Evolutionary conservation across 2,329 filamentous ascomycete genomes (phyloP).

Genomic region (Colletotrichum echinochloae): DNA sequence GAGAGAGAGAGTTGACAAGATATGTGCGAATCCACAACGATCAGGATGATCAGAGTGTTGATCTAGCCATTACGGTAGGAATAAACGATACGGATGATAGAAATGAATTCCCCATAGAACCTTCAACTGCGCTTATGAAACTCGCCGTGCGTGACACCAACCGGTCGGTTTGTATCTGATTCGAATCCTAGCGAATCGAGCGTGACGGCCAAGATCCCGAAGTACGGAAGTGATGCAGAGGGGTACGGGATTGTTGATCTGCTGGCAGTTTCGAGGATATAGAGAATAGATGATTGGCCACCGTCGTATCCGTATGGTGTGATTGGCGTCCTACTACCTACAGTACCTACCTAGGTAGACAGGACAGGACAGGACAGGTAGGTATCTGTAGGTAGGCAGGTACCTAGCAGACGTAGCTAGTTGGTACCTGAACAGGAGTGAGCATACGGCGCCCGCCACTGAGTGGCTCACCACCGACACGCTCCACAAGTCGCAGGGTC

Average conservation of each 20-base stretch:
- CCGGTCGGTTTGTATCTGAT: not conserved
- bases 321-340: too few relatives aligned
- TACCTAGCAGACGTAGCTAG: too few relatives aligned
- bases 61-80: not conserved
- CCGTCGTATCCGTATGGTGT: not conserved
- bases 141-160: not conserved
- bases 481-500: too few relatives aligned
- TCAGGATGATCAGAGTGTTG: not conserved
- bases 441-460: slow-evolving; percentile 7
- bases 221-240: too few relatives aligned
- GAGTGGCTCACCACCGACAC: slow-evolving; percentile 4
- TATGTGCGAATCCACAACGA: not conserved
- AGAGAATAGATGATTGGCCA: not conserved
- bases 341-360: too few relatives aligned
- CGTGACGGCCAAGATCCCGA: not conserved
- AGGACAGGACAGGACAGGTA: too few relatives aligned
- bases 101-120: not conserved
- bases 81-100: not conserved
- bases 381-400: too few relatives aligned
- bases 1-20: not conserved
- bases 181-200: not conserved
- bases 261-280: not conserved
- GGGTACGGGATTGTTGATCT: not conserved
- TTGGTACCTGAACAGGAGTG: too few relatives aligned
- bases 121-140: not conserved